Evolutionary conservation across 805 yeast genomes (phyloP), one percentile per base, ranked within the genome.

Genomic region (Cyberlindnera mrakii): DNA sequence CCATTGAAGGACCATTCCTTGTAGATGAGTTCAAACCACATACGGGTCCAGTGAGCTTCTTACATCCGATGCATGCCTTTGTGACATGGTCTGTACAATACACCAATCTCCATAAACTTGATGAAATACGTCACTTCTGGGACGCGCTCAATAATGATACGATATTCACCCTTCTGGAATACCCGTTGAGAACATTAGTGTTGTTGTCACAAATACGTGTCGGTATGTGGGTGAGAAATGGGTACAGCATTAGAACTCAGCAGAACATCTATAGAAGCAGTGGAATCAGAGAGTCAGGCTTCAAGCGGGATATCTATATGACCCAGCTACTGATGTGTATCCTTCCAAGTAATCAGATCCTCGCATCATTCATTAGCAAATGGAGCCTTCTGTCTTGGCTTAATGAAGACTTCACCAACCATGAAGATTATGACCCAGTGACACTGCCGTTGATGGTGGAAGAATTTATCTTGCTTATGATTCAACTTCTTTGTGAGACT

Each of bases 161-260:
- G 5, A 10, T 32, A 14, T 32, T 39, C 15, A 18, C 19, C 17
- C 29, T 44, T 6, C 75, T 83, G 49, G 96, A 88, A 49, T 81
- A 84, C 49, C 84, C 96, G 0, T 60, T 93, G 17, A 71, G 95
- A 44, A 82, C 90, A 0, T 57, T 88, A 25, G 96, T 86, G 0
- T 62, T 86, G 8, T 63, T 87, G 50, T 78, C 96, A 0, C 97
- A 93, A 55, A 85, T 91, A 8, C 82, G 86, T 47, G 80, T 85
- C 0, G 96, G 96, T 0, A 75, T 84, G 44, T 91, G 98, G 98
- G 96, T 91, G 0, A 75, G 98, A 55, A 91, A 91, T 62, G 99
- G 99, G 0, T 74, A 78, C 45, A 82, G 90, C 33, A 80, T 88
- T 5, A 72, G 84, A 33, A 79, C 81, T 20, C 98, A 91, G 57